Conservation (phyloP, 2,329 filamentous ascomycete species). For the Colletotrichum incanum region DNA sequence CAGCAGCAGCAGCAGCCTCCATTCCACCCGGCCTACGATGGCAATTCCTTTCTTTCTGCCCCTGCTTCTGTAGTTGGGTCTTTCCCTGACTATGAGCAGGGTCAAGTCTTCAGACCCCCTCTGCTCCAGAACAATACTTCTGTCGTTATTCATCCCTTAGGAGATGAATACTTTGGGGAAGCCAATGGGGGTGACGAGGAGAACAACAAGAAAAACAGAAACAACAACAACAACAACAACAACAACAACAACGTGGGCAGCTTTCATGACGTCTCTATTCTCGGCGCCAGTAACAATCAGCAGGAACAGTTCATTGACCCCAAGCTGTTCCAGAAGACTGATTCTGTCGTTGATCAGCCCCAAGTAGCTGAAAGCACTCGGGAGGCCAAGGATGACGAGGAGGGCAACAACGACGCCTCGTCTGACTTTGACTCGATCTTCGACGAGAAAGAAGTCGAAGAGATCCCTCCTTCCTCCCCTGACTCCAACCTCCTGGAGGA, state of each 20-base stretch:
- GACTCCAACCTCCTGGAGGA: too few species aligned
- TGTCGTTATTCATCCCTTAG: background rate
- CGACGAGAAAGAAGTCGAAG: too few species aligned
- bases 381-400: background rate
- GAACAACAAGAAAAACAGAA: too few species aligned
- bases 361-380: background rate
- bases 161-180: too few species aligned
- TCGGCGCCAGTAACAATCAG: too few species aligned
- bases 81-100: background rate
- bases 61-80: background rate
- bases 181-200: too few species aligned
- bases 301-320: background rate
- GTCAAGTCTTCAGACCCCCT: background rate
- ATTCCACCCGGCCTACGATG: too few species aligned
- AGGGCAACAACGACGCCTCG: background rate
- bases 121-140: background rate
- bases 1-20: background rate
- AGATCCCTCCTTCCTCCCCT: too few species aligned
- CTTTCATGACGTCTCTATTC: background rate
- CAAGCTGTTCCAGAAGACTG: too few species aligned
- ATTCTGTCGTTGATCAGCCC: background rate
- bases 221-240: background rate
- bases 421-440: too few species aligned
- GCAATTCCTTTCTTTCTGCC: background rate
- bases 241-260: background rate